Percentiles rank a stretch among this genome's conserved stretches.
phyloP scores from a whole-genome alignment of 208 protist genomes.

The Leishmania martiniquensis region DNA sequence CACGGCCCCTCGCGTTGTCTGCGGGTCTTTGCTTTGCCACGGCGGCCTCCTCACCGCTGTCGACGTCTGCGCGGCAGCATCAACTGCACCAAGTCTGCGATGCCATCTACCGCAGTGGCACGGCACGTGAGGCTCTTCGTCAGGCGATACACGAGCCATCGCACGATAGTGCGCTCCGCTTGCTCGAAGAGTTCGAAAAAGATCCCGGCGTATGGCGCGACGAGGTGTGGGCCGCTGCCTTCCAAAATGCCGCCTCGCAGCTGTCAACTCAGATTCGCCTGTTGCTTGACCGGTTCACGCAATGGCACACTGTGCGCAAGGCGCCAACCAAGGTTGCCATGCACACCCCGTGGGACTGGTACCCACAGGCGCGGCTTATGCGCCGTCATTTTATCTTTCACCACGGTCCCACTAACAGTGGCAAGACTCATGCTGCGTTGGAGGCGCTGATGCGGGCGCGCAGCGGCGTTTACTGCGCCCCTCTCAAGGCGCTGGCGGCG shows the following conservation, averaged over 20 bases:
- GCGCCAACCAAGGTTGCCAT: constrained; percentile 65
- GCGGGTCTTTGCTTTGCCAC: background rate
- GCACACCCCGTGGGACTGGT: constrained; percentile 83
- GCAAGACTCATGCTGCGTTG: constrained; percentile 94
- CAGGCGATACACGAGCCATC: constrained; percentile 71
- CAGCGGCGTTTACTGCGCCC: constrained; percentile 93
- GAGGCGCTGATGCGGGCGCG: constrained; percentile 54
- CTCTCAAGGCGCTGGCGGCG: constrained; percentile 93
- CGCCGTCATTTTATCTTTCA: constrained; percentile 88
- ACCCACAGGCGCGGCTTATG: constrained; percentile 78
- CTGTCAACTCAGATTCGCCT: constrained; percentile 30
- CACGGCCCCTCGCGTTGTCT: background rate
- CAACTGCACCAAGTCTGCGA: constrained; percentile 39
- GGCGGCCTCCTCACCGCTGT: background rate
- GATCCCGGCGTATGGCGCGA: constrained; percentile 40
- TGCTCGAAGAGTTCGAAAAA: constrained; percentile 53
- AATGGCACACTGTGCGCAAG: constrained; percentile 66
- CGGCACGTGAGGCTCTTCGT: constrained; percentile 46
- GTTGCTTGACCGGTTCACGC: constrained; percentile 45
- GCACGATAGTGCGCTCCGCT: constrained; percentile 55
- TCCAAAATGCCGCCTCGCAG: constrained; percentile 17
- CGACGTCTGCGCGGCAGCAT: constrained; percentile 5
- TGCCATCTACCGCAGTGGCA: constrained; percentile 55
- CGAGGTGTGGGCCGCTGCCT: constrained; percentile 27
- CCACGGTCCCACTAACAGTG: constrained; percentile 95